Conservation (phyloP, 495 filamentous ascomycete species). For the Daldinia caldariorum region DNA sequence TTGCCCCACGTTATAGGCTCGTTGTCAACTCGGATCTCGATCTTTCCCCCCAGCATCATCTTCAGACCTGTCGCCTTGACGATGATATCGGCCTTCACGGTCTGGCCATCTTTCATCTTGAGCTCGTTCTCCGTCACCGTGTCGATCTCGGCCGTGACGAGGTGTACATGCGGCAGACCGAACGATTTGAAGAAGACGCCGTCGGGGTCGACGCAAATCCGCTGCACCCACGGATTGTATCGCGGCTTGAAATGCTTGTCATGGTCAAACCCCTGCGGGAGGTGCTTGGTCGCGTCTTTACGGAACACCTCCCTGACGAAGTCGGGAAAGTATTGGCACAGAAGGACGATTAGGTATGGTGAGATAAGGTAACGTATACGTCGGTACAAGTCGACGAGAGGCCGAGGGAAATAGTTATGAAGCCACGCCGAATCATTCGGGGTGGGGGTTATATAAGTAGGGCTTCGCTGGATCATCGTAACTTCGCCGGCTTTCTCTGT, state of each 20-base stretch:
- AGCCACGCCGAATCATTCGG: too few relatives aligned
- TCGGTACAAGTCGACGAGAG: too few relatives aligned
- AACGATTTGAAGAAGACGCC: slow-evolving; percentile 78
- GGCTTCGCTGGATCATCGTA: too few relatives aligned
- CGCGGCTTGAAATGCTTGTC: slow-evolving; percentile 76
- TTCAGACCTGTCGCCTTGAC: slow-evolving; percentile 78
- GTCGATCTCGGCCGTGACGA: slow-evolving; percentile 75
- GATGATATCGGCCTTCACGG: slow-evolving; percentile 74
- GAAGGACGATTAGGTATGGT: neutral
- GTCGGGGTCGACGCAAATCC: slow-evolving; percentile 74
- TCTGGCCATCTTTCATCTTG: slow-evolving; percentile 57
- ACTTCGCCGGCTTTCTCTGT: too few relatives aligned
- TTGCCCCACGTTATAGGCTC: slow-evolving; percentile 31
- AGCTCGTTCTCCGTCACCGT: slow-evolving; percentile 69
- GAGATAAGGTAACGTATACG: too few relatives aligned
- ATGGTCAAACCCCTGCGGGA: slow-evolving; percentile 65
- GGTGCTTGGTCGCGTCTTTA: slow-evolving; percentile 57
- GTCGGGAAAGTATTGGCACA: slow-evolving; percentile 54
- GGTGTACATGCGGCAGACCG: slow-evolving; percentile 62
- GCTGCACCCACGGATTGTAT: slow-evolving; percentile 81
- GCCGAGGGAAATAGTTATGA: too few relatives aligned
- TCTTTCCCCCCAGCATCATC: slow-evolving; percentile 62
- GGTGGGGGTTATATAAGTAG: too few relatives aligned
- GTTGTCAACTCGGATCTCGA: slow-evolving; percentile 64
- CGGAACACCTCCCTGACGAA: slow-evolving; percentile 52